phyloP scores from a whole-genome alignment of 768 basidiomycete genomes.

The Clathrus columnatus region DNA sequence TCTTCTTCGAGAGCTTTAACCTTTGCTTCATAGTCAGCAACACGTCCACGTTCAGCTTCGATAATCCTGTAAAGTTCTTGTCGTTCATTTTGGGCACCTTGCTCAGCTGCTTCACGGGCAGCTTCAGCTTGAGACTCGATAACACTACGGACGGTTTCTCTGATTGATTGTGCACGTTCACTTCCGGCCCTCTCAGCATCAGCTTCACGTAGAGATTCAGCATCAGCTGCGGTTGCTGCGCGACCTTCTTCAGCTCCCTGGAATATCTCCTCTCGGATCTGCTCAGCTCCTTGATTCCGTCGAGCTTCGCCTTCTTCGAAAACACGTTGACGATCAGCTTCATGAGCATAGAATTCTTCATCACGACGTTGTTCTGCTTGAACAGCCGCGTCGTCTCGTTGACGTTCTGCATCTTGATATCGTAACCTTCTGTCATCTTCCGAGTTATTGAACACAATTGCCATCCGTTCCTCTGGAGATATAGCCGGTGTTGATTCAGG shows the following conservation, averaged over 20 bases:
- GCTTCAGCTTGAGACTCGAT: not conserved
- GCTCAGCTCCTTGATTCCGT: constrained; percentile 46
- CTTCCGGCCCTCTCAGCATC: constrained; percentile 48
- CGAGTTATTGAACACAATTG: constrained; percentile 32
- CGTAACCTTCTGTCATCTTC: constrained; percentile 40
- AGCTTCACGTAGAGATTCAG: constrained; percentile 46
- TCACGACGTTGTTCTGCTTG: constrained; percentile 61
- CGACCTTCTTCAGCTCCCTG: constrained; percentile 9
- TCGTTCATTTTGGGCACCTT: constrained; percentile 19
- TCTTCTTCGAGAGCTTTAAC: constrained; percentile 11
- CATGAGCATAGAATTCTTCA: constrained; percentile 50
- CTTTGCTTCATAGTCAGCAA: constrained; percentile 30
- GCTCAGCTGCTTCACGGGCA: constrained; percentile 1
- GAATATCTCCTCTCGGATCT: constrained; percentile 39
- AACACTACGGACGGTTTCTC: constrained; percentile 25
- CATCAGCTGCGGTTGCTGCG: constrained; percentile 32
- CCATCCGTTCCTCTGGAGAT: constrained; percentile 1
- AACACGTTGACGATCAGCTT: constrained; percentile 53
- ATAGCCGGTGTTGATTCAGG: not conserved
- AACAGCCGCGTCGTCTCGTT: constrained; percentile 42
- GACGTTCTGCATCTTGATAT: constrained; percentile 46
- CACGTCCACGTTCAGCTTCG: constrained; percentile 51
- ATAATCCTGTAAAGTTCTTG: constrained; percentile 48
- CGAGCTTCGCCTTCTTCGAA: constrained; percentile 53
- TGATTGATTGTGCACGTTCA: constrained; percentile 39